Evolutionary conservation across 257 asterid species (phyloP).

Genomic region (Fraxinus quadrangulata): DNA sequence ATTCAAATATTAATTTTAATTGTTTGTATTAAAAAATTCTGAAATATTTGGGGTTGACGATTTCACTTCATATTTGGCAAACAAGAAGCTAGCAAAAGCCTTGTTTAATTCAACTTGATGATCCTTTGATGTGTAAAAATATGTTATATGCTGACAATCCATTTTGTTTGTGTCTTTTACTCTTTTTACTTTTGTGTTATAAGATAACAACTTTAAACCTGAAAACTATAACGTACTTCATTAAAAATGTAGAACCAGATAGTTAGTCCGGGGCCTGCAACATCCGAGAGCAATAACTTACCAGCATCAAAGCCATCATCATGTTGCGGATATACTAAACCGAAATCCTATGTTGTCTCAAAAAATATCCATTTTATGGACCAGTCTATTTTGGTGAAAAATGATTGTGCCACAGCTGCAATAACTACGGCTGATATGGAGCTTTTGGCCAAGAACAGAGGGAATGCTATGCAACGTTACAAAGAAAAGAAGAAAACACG

Average conservation of each 20-base stretch:
- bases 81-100: not conserved
- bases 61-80: not conserved
- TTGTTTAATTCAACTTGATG: not conserved
- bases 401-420: slow-evolving; percentile 40
- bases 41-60: not conserved
- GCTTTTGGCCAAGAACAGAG: slow-evolving; percentile 76
- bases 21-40: not conserved
- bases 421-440: slow-evolving; percentile 57
- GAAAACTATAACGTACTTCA: not conserved
- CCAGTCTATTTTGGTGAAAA: slow-evolving; percentile 42
- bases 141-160: not conserved
- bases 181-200: not conserved
- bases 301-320: slow-evolving; percentile 41
- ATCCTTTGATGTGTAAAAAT: not conserved
- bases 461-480: slow-evolving; percentile 89
- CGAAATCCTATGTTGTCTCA: slow-evolving; percentile 43
- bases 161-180: not conserved
- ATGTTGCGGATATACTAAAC: slow-evolving; percentile 41
- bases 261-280: slow-evolving; percentile 64
- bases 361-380: slow-evolving; percentile 56
- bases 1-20: not conserved
- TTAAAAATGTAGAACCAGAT: slow-evolving; percentile 46
- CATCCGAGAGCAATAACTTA: slow-evolving; percentile 72
- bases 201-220: not conserved
- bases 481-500: slow-evolving; percentile 89